Base-by-base conservation (phyloP, 1,139 yeast genomes). In the Maudiozyma humilis region DNA sequence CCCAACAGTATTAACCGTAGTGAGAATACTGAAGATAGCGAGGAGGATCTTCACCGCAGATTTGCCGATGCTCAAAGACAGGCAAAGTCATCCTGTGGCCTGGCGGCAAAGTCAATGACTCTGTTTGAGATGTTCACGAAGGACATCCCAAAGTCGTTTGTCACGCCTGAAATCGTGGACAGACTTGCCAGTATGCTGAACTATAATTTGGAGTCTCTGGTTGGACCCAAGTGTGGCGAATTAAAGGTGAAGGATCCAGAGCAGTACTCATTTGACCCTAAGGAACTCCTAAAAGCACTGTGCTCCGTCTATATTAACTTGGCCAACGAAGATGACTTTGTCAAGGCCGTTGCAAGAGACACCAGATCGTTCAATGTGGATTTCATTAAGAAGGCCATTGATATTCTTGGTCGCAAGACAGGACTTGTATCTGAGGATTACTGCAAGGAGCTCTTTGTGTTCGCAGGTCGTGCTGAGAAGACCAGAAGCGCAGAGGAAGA, bases 121-220 rank as follows among this genome's bases (percentile, higher is more conserved):
- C 69, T 93, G 52, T 82, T 91, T 58, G 79, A 79, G 52, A 66
- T 88, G 42, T 91, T 89, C 62, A 88, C 97, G 0, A 73, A 77
- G 46, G 91, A 89, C 52, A 87, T 87, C 7, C 96, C 98, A 3
- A 71, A 70, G 45, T 93, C 95, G 0, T 93, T 91, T 66, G 80
- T 82, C 3, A 81, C 87, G 41, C 79, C 87, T 1, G 98, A 93
- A 66, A 80, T 91, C 56, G 96, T 91, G 37, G 96, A 87, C 56
- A 75, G 98, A 63, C 70, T 91, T 49, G 95, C 98, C 0, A 88
- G 95, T 40, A 91, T 91, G 99, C 70, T 91, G 60, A 85, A 91
- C 66, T 91, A 89, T 65, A 91, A 91, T 62, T 69, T 91, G 50
- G 85, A 80, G 36, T 87, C 91, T 8, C 71, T 91, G 66, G 97